phyloP scores from a whole-genome alignment of 192 early-diverging fungal genomes.

The Piromyces finnis region DNA sequence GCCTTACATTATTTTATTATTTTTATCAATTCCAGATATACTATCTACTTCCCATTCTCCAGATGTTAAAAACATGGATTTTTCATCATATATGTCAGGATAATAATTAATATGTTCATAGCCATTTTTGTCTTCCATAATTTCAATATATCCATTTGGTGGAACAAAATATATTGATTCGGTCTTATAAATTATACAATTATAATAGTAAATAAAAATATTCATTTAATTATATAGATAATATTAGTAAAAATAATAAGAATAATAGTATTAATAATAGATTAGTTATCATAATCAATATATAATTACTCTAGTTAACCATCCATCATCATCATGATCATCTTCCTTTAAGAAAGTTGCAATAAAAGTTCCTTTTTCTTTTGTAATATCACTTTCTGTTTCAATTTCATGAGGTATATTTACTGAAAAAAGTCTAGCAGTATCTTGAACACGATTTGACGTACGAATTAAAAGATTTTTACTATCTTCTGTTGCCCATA shows the following conservation, averaged over 20 bases:
- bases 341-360: slow-evolving; percentile 53
- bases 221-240: too few relatives aligned
- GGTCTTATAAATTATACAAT: neutral
- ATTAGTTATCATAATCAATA: too few relatives aligned
- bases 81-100: neutral
- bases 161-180: neutral
- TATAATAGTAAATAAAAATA: too few relatives aligned
- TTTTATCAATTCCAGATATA: slow-evolving; percentile 12
- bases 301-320: slow-evolving; percentile 11
- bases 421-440: slow-evolving; percentile 47
- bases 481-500: slow-evolving; percentile 52
- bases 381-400: slow-evolving; percentile 21
- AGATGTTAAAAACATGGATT: slow-evolving; percentile 6
- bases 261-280: too few relatives aligned
- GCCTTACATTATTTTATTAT: slow-evolving; percentile 9
- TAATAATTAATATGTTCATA: slow-evolving; percentile 2
- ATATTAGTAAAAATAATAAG: too few relatives aligned
- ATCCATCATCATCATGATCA: slow-evolving; percentile 18
- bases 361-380: slow-evolving; percentile 34
- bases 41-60: slow-evolving; percentile 22
- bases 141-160: slow-evolving; percentile 16
- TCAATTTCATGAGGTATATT: slow-evolving; percentile 10
- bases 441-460: slow-evolving; percentile 84
- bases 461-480: slow-evolving; percentile 47
- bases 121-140: slow-evolving; percentile 22